phyloP scores from a whole-genome alignment of 306 rosid genomes.

The Casuarina equisetifolia region DNA sequence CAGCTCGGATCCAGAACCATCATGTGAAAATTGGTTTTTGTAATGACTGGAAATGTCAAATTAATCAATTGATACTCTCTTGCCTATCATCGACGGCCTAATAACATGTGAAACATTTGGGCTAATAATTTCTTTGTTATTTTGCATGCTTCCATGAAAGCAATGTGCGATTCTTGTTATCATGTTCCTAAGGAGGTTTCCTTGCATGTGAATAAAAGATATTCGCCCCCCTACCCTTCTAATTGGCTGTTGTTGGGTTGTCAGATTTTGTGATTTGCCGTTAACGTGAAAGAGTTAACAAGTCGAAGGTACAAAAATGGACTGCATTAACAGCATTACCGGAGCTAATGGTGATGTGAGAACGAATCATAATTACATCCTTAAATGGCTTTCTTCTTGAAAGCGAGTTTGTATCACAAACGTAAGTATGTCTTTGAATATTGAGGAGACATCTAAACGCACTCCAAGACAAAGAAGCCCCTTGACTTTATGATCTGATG shows the following conservation, averaged over 20 bases:
- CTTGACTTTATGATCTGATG: not conserved
- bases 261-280: not conserved
- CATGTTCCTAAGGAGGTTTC: not conserved
- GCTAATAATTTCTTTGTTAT: not conserved
- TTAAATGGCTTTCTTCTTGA: not conserved
- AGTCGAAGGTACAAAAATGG: not conserved
- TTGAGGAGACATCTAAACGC: not conserved
- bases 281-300: not conserved
- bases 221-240: too few relatives aligned
- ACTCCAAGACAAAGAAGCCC: not conserved
- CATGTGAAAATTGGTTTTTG: not conserved
- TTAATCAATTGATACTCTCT: not conserved
- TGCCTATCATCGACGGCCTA: not conserved
- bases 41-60: not conserved
- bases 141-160: not conserved
- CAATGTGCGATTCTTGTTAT: not conserved
- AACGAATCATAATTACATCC: not conserved
- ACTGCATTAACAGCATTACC: not conserved
- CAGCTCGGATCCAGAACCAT: not conserved
- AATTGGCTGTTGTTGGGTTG: not conserved
- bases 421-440: too few relatives aligned
- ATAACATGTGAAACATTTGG: slow-evolving; percentile 2
- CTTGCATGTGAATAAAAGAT: too few relatives aligned
- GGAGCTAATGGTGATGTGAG: not conserved
- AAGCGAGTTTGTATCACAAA: too few relatives aligned